Conservation (phyloP, 148 eudicot species). For the Amaranthus hypochondriacus region DNA sequence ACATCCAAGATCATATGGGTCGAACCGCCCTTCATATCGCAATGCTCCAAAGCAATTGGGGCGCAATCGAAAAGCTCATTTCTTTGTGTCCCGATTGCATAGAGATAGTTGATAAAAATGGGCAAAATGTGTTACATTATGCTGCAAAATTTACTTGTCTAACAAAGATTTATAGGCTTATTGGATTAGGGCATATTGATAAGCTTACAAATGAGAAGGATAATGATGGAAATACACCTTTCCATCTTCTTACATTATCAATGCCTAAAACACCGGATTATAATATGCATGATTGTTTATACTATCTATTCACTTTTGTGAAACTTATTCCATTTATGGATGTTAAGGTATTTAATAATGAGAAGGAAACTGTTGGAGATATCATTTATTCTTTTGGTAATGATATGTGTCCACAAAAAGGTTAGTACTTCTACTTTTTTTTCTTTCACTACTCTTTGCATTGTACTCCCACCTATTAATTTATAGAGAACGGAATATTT, state of each 20-base stretch:
- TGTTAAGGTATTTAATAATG: not conserved
- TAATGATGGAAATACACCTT: conserved; percentile 2
- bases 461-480: no score
- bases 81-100: not conserved
- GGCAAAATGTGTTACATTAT: conserved; percentile 11
- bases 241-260: not conserved
- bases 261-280: not conserved
- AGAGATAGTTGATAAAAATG: conserved; percentile 4
- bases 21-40: conserved; percentile 2
- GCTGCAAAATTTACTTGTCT: conserved; percentile 8
- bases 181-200: not conserved
- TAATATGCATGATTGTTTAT: no score
- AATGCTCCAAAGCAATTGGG: not conserved
- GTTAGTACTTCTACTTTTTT: no score
- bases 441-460: no score
- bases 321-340: not conserved
- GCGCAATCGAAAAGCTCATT: not conserved
- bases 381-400: no score
- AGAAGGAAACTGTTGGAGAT: not conserved
- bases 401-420: no score
- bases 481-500: no score
- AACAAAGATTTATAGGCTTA: not conserved
- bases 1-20: not conserved
- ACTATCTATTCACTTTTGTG: no score
- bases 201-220: not conserved